Evolutionary conservation across 371 early-diverging fungal genomes (phyloP).

Genomic region (Amoeboaphelidium protococcarum): DNA sequence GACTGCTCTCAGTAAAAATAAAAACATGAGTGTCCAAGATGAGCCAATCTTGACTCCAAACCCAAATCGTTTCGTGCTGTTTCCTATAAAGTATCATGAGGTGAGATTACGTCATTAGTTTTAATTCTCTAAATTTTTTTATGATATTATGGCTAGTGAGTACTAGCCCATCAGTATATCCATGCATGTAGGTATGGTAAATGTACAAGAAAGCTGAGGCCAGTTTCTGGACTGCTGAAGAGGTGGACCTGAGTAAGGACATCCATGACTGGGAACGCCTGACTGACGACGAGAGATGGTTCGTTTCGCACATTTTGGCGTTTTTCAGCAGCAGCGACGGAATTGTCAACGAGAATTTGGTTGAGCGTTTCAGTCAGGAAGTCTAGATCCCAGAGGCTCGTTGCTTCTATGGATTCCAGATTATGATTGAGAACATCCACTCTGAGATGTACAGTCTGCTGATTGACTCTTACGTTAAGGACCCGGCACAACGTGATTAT

Average conservation of each 20-base stretch:
- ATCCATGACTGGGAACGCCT: conserved; percentile 79
- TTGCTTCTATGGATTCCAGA: conserved; percentile 98
- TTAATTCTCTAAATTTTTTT: neutral
- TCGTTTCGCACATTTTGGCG: conserved; percentile 90
- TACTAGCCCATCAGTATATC: conserved; percentile 1
- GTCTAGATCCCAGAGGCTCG: conserved; percentile 96
- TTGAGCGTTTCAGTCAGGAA: conserved; percentile 86
- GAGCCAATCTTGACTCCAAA: conserved; percentile 37
- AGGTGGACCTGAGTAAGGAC: conserved; percentile 93
- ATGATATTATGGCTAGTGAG: neutral
- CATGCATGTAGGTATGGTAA: conserved; percentile 55
- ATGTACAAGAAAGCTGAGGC: conserved; percentile 99
- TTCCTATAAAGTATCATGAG: conserved; percentile 86
- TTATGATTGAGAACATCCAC: conserved; percentile 99
- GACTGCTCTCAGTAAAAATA: too few species aligned
- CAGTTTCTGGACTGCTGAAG: conserved; percentile 98
- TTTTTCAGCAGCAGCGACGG: conserved; percentile 99
- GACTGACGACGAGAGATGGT: conserved; percentile 75
- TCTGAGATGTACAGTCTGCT: conserved; percentile 95
- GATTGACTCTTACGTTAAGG: conserved; percentile 95
- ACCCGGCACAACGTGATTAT: conserved; percentile 51
- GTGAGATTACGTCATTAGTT: conserved; percentile 11
- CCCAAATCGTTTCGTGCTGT: conserved; percentile 69
- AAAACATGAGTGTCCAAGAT: too few species aligned
- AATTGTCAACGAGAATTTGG: conserved; percentile 97